Conservation (phyloP, 2,329 filamentous ascomycete species). For the Fusarium luffae region DNA sequence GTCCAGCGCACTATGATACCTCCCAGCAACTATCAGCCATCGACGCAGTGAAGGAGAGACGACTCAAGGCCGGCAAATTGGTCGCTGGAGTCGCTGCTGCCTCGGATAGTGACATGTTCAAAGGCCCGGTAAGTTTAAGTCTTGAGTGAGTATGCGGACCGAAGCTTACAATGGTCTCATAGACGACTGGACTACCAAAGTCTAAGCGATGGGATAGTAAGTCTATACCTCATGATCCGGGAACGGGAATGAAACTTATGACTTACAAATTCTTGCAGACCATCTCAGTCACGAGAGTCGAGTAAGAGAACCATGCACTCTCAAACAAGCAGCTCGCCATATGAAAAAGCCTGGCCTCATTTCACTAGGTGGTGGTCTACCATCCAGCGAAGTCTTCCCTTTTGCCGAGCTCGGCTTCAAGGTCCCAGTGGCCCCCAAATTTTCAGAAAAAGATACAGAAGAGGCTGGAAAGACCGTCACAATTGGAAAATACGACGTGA, state of each 20-base stretch:
- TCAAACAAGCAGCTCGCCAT: conserved; percentile 84
- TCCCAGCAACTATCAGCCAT: conserved; percentile 44
- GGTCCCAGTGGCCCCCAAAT: conserved; percentile 75
- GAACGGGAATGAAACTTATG: background rate
- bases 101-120: conserved; percentile 85
- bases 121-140: conserved; percentile 69
- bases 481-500: conserved; percentile 86
- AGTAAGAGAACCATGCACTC: conserved; percentile 71
- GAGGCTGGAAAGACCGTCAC: conserved; percentile 68
- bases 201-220: conserved; percentile 87
- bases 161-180: background rate
- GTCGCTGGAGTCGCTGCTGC: conserved; percentile 80
- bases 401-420: conserved; percentile 81
- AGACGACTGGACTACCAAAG: conserved; percentile 71
- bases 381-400: conserved; percentile 92
- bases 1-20: conserved; percentile 41
- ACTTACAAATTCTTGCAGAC: conserved; percentile 51
- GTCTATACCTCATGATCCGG: conserved; percentile 50
- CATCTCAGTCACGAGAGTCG: conserved; percentile 72
- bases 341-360: conserved; percentile 86
- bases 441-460: conserved; percentile 75
- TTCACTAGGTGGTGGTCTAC: conserved; percentile 90
- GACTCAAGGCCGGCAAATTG: conserved; percentile 77
- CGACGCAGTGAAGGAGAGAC: conserved; percentile 51
- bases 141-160: background rate